phyloP scores from a whole-genome alignment of 441 rosid species.

The Francoa sonchifolia region DNA sequence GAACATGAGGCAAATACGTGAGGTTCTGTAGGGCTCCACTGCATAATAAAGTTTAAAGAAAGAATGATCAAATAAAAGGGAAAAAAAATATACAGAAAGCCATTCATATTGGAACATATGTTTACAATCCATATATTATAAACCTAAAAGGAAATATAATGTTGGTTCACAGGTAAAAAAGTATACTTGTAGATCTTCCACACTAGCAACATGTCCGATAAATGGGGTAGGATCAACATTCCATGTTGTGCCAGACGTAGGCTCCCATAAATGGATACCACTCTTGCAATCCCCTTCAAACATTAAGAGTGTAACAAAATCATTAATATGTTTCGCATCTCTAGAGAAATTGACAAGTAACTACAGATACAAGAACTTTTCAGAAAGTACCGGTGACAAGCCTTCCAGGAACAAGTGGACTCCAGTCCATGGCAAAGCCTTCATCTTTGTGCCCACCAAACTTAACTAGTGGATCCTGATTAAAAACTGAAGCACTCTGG shows the following conservation, averaged over 20 bases:
- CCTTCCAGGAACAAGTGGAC: conserved; percentile 68
- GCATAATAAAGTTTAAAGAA: conserved; percentile 15
- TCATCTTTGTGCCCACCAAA: conserved; percentile 86
- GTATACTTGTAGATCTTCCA: conserved; percentile 79
- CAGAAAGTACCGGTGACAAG: conserved; percentile 73
- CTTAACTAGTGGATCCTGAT: conserved; percentile 62
- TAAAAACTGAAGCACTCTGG: conserved; percentile 43
- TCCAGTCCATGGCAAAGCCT: conserved; percentile 94
- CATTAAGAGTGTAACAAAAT: conserved; percentile 2
- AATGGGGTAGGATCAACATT: conserved; percentile 60
- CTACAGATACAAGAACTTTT: conserved; percentile 1
- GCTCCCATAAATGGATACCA: conserved; percentile 84
- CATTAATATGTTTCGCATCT: conserved; percentile 2
- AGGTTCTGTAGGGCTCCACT: conserved; percentile 94
- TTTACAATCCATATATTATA: background rate
- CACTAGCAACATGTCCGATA: conserved; percentile 68
- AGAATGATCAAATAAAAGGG: conserved; percentile 5
- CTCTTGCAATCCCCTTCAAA: conserved; percentile 71
- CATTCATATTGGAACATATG: conserved; percentile 3
- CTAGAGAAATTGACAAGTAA: conserved; percentile 7
- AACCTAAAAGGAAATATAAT: background rate
- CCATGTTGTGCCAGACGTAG: conserved; percentile 66
- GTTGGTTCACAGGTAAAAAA: background rate
- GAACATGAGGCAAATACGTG: conserved; percentile 78
- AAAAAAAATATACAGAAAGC: conserved; percentile 1